These are phyloP conservation scores for Blastobotrys indianensis DNA, from an alignment of 1,139 yeast genomes.

Conservation along the genomic window DNA sequence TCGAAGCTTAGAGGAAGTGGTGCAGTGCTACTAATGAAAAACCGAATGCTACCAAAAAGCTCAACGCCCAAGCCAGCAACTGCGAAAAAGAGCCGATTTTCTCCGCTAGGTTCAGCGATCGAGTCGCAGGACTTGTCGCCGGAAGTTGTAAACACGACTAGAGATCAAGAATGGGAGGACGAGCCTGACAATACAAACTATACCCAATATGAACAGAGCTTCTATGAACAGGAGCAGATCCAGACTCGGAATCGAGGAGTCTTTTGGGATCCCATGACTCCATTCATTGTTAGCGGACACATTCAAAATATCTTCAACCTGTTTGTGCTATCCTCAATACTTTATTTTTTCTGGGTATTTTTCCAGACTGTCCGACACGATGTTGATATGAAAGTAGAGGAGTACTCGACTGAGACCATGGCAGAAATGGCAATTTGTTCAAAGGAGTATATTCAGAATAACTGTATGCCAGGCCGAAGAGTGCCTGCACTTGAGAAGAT, in stretches of 20 bases:
- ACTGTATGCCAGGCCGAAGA: slow-evolving; percentile 49
- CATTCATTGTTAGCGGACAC: slow-evolving; percentile 64
- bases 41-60: too few species aligned
- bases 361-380: slow-evolving; percentile 62
- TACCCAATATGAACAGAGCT: too few species aligned
- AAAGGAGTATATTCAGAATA: slow-evolving; percentile 62
- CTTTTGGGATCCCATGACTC: slow-evolving; percentile 48
- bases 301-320: slow-evolving; percentile 66
- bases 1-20: slow-evolving; percentile 5
- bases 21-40: too few species aligned
- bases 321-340: slow-evolving; percentile 48
- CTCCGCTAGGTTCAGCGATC: too few species aligned
- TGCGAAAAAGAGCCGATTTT: too few species aligned
- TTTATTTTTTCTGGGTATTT: slow-evolving; percentile 51
- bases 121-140: too few species aligned
- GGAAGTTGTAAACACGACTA: too few species aligned
- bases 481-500: slow-evolving; percentile 70
- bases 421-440: slow-evolving; percentile 69
- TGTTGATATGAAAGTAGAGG: slow-evolving; percentile 61
- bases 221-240: background rate
- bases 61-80: too few species aligned
- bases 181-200: too few species aligned
- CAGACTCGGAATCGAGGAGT: background rate
- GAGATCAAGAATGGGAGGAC: too few species aligned
- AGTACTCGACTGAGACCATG: slow-evolving; percentile 52